Base-by-base conservation (phyloP, 1,284 basidiomycete species). In the Austroboletus novae-zelandiae region DNA sequence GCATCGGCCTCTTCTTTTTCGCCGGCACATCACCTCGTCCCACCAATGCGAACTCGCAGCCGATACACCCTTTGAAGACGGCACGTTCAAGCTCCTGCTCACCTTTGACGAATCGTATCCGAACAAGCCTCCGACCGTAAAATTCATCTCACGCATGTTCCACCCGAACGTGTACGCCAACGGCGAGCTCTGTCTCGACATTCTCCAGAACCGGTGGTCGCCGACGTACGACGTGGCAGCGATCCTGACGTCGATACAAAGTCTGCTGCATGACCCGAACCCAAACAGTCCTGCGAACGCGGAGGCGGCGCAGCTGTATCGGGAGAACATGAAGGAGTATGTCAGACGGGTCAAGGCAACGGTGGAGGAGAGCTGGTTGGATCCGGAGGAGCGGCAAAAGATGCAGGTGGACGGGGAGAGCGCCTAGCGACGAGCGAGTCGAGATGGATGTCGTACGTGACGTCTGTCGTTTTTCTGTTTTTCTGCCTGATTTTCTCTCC, bases 311-410 rank as follows among this genome's bases (percentile, higher is more conserved):
- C 91, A 93, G 68, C 71, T 98, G 55, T 99, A 97, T 67, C 76
- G 95, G 51, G 96, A 99, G 70, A 98, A 98, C 66, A 95, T 97
- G 89, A 98, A 98, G 75, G 95, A 97, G 74, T 98, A 97, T 67
- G 90, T 97, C 30, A 76, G 94, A 52, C 74, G 93, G 51, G 94
- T 98, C 43, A 92, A 94, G 72, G 86, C 86, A 50, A 94, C 91
- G 1, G 92, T 95, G 25, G 91, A 95, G 70, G 87, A 91, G 68
- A 91, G 87, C 54, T 94, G 92, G 92, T 71, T 94, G 51, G 92
- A 94, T 69, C 84, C 86, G 0, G 86, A 86, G 43, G 87, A 90
- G 60, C 79, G 79, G 59, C 74, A 75, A 49, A 75, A 74, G 55
- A 65, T 71, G 57, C 70, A 67, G 39, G 68, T 64, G 9, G 65